Evolutionary conservation across 371 early-diverging fungal genomes (phyloP), one percentile per base, ranked within the genome.

Genomic region (Mucor ambiguus): DNA sequence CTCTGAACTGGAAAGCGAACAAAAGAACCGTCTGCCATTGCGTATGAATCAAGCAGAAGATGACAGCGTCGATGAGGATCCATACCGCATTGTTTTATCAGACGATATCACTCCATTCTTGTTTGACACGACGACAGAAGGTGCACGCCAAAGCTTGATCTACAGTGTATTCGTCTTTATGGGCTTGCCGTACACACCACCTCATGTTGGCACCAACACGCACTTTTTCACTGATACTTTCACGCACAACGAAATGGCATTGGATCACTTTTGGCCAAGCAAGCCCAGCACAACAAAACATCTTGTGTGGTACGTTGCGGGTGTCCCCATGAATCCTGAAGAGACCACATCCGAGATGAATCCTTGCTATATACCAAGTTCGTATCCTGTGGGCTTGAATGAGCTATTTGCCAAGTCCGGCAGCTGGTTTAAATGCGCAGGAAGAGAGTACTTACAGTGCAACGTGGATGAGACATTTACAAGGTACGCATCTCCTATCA

Each of bases 91-190:
- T 20, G 78, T 89, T 20, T 73, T 94, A 22, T 92, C 90, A 64
- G 90, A 92, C 30, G 95, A 94, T 64, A 71, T 93, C 18, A 77
- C 77, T 1, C 73, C 82, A 0, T 84, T 90, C 18, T 67, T 94
- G 54, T 89, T 90, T 62, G 67, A 81, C 28, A 70, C 87, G 2
- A 77, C 80, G 11, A 78, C 86, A 1, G 22, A 52, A 4, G 78
- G 66, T 49, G 78, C 84, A 22, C 66, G 70, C 14, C 64, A 66
- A 28, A 78, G 76, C 37, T 67, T 91, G 28, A 70, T 89, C 24
- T 80, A 86, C 59, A 75, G 78, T 22, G 79, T 87, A 22, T 70
- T 89, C 59, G 77, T 79, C 1, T 84, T 88, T 59, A 66, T 89
- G n/a, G 80, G 83, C 3, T 61, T 87, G 8, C 85, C 82, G 6